Evolutionary conservation across 2,329 filamentous ascomycete species (phyloP).

Genomic region (Ceratocystiopsis brevicomis): DNA sequence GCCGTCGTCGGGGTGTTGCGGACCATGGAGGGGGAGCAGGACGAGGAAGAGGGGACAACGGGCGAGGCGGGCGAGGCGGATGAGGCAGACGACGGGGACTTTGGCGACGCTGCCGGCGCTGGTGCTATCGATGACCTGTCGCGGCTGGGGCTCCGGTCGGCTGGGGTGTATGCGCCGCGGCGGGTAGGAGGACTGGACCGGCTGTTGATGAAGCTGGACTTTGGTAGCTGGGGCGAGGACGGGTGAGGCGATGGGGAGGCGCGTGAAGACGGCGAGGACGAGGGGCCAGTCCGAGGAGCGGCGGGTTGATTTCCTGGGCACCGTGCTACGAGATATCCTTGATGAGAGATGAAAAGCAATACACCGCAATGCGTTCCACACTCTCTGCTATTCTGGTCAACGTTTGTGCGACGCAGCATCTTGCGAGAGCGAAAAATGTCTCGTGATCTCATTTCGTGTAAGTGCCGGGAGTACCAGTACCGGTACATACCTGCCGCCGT

Average conservation of each 20-base stretch:
- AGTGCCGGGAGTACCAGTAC: too few species aligned
- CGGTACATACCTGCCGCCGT: too few species aligned
- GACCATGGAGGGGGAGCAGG: conserved; percentile 21
- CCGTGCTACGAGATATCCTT: too few species aligned
- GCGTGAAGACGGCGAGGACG: background rate
- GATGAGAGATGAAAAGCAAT: too few species aligned
- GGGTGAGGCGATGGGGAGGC: background rate
- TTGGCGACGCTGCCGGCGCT: conserved; percentile 18
- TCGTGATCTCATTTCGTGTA: too few species aligned
- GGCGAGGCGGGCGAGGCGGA: conserved; percentile 21
- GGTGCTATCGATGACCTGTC: conserved; percentile 13
- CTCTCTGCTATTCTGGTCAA: too few species aligned
- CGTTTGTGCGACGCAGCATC: too few species aligned
- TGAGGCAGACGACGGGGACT: conserved; percentile 7
- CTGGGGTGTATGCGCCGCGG: conserved; percentile 44
- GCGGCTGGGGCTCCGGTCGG: conserved; percentile 17
- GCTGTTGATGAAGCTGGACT: conserved; percentile 79
- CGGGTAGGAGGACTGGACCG: conserved; percentile 66
- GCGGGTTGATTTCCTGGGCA: too few species aligned
- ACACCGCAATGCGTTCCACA: too few species aligned
- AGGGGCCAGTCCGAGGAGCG: too few species aligned
- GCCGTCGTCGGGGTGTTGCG: conserved; percentile 40
- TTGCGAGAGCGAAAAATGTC: too few species aligned
- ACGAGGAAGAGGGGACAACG: conserved; percentile 9
- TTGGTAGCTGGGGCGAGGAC: conserved; percentile 31